Evolutionary conservation across 495 filamentous ascomycete species (phyloP), one percentile per base, ranked within the genome.

Genomic region (Tuber brumale): DNA sequence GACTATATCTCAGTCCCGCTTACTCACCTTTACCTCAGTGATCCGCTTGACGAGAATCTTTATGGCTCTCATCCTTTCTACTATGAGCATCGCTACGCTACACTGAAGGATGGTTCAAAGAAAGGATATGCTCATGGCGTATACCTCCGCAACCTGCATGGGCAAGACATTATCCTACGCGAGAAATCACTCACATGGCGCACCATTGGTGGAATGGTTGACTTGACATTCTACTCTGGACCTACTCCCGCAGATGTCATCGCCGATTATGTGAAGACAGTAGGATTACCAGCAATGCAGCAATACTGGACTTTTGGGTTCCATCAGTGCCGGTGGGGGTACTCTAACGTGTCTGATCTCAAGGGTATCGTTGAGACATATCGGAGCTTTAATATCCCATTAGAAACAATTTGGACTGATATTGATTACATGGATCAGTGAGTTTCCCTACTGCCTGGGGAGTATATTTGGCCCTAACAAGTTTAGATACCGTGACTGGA

Each of bases 351-450:
- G 57, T 94, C 88, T 76, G 90, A 92, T 35, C 88, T 95, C 37
- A 92, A 92, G 37, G 93, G 93, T 79, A 92, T 91, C 4, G 89
- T 95, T 45, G 88, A 90, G 57, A 95, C 95, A 82, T 95, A 96
- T 84, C 91, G 88, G 77, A 82, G 85, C 61, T 92, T 93, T 16
- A 84, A 85, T 18, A 96, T 96, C 76, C 93, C 93, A 0, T 85
- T 97, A 9, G 93, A 97, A 83, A 93, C 92, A 0, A 93, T 94
- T 89, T 96, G 93, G 93, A 94, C 90, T 3, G 92, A 95, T 80
- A 95, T 95, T 72, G 89, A 93, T 82, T 92, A 92, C 83, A 92
- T 92, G 90, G 69, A 77, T 51, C 45, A 69, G 27, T 87, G 86
- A 61, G 74, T 83, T 77, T 89, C 92, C 66, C 94, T 95, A 82